Evolutionary conservation across 768 basidiomycete genomes (phyloP), one percentile per base, ranked within the genome.

Genomic region (Thelephora aurantiotincta): DNA sequence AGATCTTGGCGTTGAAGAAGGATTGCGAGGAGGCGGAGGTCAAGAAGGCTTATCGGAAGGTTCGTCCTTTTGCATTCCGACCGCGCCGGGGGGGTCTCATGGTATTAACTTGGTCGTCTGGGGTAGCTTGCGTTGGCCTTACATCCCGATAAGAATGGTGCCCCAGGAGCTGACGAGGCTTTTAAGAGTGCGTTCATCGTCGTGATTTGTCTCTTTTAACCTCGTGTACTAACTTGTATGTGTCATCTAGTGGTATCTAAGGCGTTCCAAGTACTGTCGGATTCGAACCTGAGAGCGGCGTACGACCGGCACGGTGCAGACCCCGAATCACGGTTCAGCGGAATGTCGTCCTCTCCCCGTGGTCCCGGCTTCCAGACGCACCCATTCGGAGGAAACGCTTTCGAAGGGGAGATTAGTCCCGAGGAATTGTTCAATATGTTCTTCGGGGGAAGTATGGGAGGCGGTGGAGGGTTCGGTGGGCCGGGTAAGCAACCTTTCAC

Each of bases 361-460:
- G 62, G 73, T 6, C 61, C 75, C 19, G 69, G 72, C 11, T 82
- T 77, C 61, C 65, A 69, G 16, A 54, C 70, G 22, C 67, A 62
- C 42, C 65, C 70, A 12, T 83, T 80, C 49, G 56, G 49, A 5
- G 66, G 68, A 6, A 68, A 68, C 14, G 67, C 72, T 1, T 87
- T 82, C 57, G 84, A 87, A 11, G 78, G 78, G 47, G 93, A 97
- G 65, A 69, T 98, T 55, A 92, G 85, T 48, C 92, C 94, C 5
- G 94, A 97, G 65, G 94, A 97, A 50, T 60, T 98, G 48, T 98
- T 98, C 69, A 94, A 97, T 60, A 92, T 94, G 86, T 96, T 98
- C 76, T 98, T 98, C 61, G 90, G 90, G 14, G 77, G 73, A 20
- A 64, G 65, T 30, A 75, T 78, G 60, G 75, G 78, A n/a, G 69